Percentiles rank a stretch among this genome's conserved stretches.
Conservation (phyloP, 257 asterid genomes). For the Oldenlandia corymbosa region DNA sequence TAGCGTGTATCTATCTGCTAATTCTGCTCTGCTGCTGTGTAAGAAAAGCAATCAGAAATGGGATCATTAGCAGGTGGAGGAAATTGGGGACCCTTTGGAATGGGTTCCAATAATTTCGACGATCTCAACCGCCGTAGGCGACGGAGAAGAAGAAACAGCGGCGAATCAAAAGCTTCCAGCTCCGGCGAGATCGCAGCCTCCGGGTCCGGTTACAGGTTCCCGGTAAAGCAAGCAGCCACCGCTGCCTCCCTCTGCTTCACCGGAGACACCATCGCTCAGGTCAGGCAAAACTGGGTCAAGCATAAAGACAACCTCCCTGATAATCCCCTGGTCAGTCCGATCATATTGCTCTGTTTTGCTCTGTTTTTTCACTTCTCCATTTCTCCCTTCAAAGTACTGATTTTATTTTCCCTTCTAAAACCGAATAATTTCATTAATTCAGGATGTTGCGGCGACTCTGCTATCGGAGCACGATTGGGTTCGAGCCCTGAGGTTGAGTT, state of each 20-base stretch:
- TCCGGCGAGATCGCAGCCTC: slow-evolving; percentile 2
- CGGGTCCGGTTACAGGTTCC: slow-evolving; percentile 3
- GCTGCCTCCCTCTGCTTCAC: not conserved
- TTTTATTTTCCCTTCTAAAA: too few species aligned
- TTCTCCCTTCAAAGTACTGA: too few species aligned
- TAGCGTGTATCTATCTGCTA: too few species aligned
- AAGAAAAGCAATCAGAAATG: not conserved
- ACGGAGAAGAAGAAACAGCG: not conserved
- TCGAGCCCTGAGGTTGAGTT: slow-evolving; percentile 76
- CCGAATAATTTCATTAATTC: slow-evolving; percentile 7
- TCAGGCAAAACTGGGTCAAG: slow-evolving; percentile 6
- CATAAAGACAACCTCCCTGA: not conserved
- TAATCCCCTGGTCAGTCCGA: slow-evolving; percentile 1
- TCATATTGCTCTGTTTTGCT: not conserved
- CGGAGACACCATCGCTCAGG: slow-evolving; percentile 7
- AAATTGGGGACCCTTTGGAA: slow-evolving; percentile 7
- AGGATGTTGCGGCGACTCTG: slow-evolving; percentile 47
- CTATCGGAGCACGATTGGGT: slow-evolving; percentile 71
- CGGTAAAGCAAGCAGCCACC: slow-evolving; percentile 3
- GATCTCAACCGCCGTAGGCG: slow-evolving; percentile 1
- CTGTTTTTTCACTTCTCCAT: too few species aligned
- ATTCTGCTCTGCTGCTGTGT: too few species aligned
- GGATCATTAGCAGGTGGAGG: slow-evolving; percentile 1
- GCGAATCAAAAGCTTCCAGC: not conserved
- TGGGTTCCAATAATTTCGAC: not conserved